A percentile compares a stretch with the other conserved stretches of the same genome.
Conservation (phyloP, 169 alveolate species). For the Cyclospora cayetanensis region DNA sequence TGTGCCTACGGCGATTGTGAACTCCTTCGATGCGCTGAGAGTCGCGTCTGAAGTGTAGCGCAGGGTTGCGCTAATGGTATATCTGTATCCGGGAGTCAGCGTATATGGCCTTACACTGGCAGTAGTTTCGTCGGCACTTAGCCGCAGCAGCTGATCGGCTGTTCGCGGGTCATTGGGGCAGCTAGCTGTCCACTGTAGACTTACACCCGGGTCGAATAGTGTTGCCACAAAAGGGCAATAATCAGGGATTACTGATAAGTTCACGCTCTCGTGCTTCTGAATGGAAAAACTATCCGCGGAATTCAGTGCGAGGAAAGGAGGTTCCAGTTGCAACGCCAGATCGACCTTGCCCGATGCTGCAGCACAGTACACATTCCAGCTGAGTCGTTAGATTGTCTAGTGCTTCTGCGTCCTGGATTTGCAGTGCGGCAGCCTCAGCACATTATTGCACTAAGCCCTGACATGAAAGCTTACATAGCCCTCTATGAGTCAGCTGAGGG, state of each 20-base stretch:
- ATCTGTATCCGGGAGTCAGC: constrained; percentile 35
- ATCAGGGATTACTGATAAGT: constrained; percentile 2
- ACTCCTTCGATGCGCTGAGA: not conserved
- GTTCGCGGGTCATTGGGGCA: constrained; percentile 43
- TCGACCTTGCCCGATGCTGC: not conserved
- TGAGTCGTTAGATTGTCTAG: too few relatives aligned
- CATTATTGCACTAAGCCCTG: too few relatives aligned
- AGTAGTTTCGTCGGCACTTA: not conserved
- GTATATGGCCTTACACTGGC: constrained; percentile 33
- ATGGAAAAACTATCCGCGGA: not conserved
- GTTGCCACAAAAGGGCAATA: constrained; percentile 44
- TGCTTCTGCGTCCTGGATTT: too few relatives aligned
- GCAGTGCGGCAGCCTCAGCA: too few relatives aligned
- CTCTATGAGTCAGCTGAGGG: too few relatives aligned
- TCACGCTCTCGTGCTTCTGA: not conserved
- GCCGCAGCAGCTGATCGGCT: constrained; percentile 56
- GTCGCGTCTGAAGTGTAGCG: constrained; percentile 27
- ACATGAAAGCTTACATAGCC: too few relatives aligned
- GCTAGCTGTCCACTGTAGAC: constrained; percentile 40
- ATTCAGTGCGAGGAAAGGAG: not conserved
- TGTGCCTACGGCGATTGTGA: not conserved
- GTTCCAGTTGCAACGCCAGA: not conserved
- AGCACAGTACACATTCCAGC: too few relatives aligned
- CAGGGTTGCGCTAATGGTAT: not conserved
- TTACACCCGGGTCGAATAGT: constrained; percentile 1